phyloP scores from a whole-genome alignment of 2,329 filamentous ascomycete genomes.

The Phoma sp. region DNA sequence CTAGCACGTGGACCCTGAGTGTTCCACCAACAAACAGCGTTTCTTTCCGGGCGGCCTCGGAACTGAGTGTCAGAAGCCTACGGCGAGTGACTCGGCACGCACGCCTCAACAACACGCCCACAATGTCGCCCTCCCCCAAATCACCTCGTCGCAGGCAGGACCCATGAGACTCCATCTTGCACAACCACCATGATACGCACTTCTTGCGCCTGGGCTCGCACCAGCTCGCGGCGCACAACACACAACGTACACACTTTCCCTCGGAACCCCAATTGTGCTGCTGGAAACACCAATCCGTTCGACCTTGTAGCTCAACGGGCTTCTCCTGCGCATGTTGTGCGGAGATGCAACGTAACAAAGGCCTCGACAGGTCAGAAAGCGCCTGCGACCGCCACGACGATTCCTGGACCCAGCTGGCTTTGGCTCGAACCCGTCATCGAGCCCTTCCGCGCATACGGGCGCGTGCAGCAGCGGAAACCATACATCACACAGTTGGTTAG shows the following conservation, averaged over 20 bases:
- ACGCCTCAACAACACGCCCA: slow-evolving; percentile 7
- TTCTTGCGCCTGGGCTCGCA: slow-evolving; percentile 35
- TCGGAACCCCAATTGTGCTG: slow-evolving; percentile 16
- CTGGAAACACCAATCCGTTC: slow-evolving; percentile 16
- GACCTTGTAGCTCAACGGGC: background rate
- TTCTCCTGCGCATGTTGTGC: slow-evolving; percentile 19
- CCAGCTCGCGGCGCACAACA: slow-evolving; percentile 33
- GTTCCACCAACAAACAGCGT: slow-evolving; percentile 2
- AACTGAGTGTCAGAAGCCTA: slow-evolving; percentile 1
- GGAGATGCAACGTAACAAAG: slow-evolving; percentile 28
- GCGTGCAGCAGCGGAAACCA: slow-evolving; percentile 73
- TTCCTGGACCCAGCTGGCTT: slow-evolving; percentile 53
- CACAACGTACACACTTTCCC: slow-evolving; percentile 12
- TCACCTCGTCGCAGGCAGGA: background rate
- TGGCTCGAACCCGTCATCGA: slow-evolving; percentile 55
- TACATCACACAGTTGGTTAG: slow-evolving; percentile 80
- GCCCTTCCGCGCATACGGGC: slow-evolving; percentile 66
- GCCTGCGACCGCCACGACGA: slow-evolving; percentile 34
- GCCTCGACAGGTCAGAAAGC: slow-evolving; percentile 28
- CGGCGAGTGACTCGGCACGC: slow-evolving; percentile 6
- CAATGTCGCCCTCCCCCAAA: background rate
- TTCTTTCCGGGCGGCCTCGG: slow-evolving; percentile 10
- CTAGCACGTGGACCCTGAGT: slow-evolving; percentile 9
- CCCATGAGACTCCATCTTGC: slow-evolving; percentile 9
- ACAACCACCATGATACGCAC: slow-evolving; percentile 39